A percentile compares a stretch with the other conserved stretches of the same genome.
Evolutionary conservation across 139 green algal species (phyloP).

Genomic region (Chlorella ohadii): DNA sequence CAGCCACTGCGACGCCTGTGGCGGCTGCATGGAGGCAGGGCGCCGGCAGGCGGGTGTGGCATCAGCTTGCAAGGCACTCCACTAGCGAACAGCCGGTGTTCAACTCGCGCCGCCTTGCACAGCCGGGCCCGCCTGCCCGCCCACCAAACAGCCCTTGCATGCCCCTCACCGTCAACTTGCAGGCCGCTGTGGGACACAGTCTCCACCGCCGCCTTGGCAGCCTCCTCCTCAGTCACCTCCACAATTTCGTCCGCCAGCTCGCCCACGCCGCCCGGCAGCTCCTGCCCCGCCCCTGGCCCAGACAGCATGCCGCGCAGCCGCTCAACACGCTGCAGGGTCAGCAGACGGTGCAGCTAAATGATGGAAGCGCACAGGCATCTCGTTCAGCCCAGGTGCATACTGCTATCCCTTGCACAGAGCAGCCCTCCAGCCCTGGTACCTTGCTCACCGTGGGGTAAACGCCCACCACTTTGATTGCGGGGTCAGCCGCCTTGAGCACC

Average conservation of each 20-base stretch:
- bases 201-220: constrained; percentile 62
- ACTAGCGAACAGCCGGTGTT: too few species aligned
- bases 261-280: neutral
- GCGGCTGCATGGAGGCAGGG: constrained; percentile 37
- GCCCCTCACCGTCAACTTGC: constrained; percentile 58
- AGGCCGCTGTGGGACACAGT: constrained; percentile 52
- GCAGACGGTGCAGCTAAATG: too few species aligned
- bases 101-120: too few species aligned
- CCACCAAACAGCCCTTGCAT: too few species aligned
- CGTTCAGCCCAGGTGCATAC: too few species aligned
- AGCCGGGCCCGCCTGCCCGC: too few species aligned
- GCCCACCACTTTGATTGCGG: constrained; percentile 57
- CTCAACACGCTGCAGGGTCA: neutral
- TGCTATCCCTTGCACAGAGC: too few species aligned
- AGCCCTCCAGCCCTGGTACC: too few species aligned
- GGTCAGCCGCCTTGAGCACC: constrained; percentile 59
- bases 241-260: constrained; percentile 60
- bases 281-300: constrained; percentile 39
- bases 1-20: constrained; percentile 63
- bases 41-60: neutral
- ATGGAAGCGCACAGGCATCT: too few species aligned
- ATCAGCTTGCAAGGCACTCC: too few species aligned
- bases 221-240: constrained; percentile 62
- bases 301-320: constrained; percentile 55
- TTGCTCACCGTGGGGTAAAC: too few species aligned